A percentile compares a stretch with the other conserved stretches of the same genome.
phyloP scores from a whole-genome alignment of 2,329 filamentous ascomycete genomes.

The Alternaria gaisen region DNA sequence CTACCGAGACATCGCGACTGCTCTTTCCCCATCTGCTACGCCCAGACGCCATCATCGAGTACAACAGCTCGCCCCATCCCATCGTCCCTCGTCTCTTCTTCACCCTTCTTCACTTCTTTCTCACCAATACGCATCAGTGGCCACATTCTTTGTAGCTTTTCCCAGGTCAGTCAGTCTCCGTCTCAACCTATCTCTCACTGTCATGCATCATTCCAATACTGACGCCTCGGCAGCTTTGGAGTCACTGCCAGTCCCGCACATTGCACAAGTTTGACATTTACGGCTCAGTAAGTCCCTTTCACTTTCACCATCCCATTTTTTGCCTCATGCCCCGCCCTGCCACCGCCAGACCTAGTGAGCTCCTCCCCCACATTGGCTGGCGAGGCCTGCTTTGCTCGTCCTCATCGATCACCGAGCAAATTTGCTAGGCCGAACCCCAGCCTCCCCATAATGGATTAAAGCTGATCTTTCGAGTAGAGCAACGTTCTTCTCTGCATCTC shows the following conservation, averaged over 20 bases:
- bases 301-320: slow-evolving; percentile 18
- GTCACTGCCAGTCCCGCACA: slow-evolving; percentile 52
- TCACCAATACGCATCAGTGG: slow-evolving; percentile 54
- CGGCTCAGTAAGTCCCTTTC: slow-evolving; percentile 46
- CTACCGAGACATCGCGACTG: slow-evolving; percentile 28
- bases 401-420: slow-evolving; percentile 27
- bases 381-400: slow-evolving; percentile 24
- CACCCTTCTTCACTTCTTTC: slow-evolving; percentile 51
- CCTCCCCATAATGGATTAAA: slow-evolving; percentile 2
- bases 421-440: neutral
- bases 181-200: slow-evolving; percentile 7
- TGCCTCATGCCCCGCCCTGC: slow-evolving; percentile 18
- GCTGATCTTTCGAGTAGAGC: slow-evolving; percentile 33
- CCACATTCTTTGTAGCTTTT: slow-evolving; percentile 58
- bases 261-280: slow-evolving; percentile 54
- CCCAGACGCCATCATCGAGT: slow-evolving; percentile 32
- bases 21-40: slow-evolving; percentile 41
- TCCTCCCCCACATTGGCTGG: slow-evolving; percentile 7
- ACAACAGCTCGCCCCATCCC: slow-evolving; percentile 27
- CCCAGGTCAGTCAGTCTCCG: slow-evolving; percentile 42
- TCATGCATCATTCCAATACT: slow-evolving; percentile 19
- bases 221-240: slow-evolving; percentile 48
- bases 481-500: slow-evolving; percentile 46
- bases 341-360: slow-evolving; percentile 2
- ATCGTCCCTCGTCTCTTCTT: slow-evolving; percentile 26